phyloP scores from a whole-genome alignment of 306 rosid genomes.

The Dicorynia guianensis region DNA sequence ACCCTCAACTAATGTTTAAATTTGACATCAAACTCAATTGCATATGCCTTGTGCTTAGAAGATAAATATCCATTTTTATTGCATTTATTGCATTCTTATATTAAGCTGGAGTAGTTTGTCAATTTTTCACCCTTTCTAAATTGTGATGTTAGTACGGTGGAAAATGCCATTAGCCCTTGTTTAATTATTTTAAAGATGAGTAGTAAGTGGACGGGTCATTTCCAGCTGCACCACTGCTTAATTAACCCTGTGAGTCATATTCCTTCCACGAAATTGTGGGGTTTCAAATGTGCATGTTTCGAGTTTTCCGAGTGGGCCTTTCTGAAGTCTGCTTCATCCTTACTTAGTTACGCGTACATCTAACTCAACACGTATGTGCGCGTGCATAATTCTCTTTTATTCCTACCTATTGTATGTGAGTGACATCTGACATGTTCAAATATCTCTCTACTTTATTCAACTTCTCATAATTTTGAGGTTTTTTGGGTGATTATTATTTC shows the following conservation, averaged over 20 bases:
- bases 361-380: constrained; percentile 35
- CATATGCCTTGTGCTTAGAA: no score
- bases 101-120: no score
- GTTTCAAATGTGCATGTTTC: constrained; percentile 16
- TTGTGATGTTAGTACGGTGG: no score
- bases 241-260: background rate
- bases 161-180: no score
- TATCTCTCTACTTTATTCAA: constrained; percentile 27
- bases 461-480: constrained; percentile 42
- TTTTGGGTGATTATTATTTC: constrained; percentile 42
- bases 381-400: constrained; percentile 36
- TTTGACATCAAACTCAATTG: no score
- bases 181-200: background rate
- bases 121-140: no score
- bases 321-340: background rate
- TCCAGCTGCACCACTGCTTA: background rate
- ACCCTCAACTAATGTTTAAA: no score
- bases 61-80: no score
- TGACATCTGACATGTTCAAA: constrained; percentile 40
- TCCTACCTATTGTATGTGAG: constrained; percentile 24
- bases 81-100: no score
- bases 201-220: background rate
- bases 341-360: constrained; percentile 8
- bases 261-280: background rate
- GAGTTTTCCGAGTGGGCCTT: constrained; percentile 35